Percentiles rank a stretch among this genome's conserved stretches.
These are phyloP conservation scores for Leccinum uliginosum DNA, from an alignment of 768 basidiomycete genomes.

Conservation along the genomic window DNA sequence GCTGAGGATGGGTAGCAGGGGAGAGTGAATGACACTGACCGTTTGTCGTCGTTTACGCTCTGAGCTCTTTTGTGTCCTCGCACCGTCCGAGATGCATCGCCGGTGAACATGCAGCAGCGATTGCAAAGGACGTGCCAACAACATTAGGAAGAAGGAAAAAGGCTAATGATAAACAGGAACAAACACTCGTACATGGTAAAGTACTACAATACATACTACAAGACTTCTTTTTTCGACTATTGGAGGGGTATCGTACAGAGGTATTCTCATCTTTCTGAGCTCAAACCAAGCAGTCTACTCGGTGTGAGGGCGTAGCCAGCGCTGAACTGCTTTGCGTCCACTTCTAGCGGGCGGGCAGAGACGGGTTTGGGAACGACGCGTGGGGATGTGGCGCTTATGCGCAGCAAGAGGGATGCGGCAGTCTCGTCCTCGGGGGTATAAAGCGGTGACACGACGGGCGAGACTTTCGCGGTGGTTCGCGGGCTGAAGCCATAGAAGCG, in stretches of 20 bases:
- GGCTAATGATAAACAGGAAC: slow-evolving; percentile 5
- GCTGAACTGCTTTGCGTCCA: not conserved
- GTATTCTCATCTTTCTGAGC: slow-evolving; percentile 8
- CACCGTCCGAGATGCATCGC: not conserved
- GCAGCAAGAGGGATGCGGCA: slow-evolving; percentile 62
- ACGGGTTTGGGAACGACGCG: not conserved
- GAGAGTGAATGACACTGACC: slow-evolving; percentile 35
- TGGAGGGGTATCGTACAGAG: slow-evolving; percentile 1
- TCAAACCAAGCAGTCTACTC: slow-evolving; percentile 23
- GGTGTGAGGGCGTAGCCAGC: slow-evolving; percentile 22
- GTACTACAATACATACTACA: slow-evolving; percentile 7
- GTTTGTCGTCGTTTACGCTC: slow-evolving; percentile 76
- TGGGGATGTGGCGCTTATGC: slow-evolving; percentile 43
- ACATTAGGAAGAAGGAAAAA: not conserved
- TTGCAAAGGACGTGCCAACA: not conserved
- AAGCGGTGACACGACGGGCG: slow-evolving; percentile 26
- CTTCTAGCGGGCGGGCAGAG: not conserved
- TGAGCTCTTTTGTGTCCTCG: slow-evolving; percentile 42
- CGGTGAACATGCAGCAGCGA: not conserved
- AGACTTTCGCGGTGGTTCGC: slow-evolving; percentile 13
- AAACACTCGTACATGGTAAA: slow-evolving; percentile 1
- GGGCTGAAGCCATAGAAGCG: slow-evolving; percentile 21
- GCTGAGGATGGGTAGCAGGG: slow-evolving; percentile 1
- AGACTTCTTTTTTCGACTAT: not conserved
- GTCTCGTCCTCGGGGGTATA: slow-evolving; percentile 59